A percentile compares a stretch with the other conserved stretches of the same genome.
These are phyloP conservation scores for Neohortaea acidophila DNA, from an alignment of 495 filamentous ascomycete genomes.

Conservation along the genomic window DNA sequence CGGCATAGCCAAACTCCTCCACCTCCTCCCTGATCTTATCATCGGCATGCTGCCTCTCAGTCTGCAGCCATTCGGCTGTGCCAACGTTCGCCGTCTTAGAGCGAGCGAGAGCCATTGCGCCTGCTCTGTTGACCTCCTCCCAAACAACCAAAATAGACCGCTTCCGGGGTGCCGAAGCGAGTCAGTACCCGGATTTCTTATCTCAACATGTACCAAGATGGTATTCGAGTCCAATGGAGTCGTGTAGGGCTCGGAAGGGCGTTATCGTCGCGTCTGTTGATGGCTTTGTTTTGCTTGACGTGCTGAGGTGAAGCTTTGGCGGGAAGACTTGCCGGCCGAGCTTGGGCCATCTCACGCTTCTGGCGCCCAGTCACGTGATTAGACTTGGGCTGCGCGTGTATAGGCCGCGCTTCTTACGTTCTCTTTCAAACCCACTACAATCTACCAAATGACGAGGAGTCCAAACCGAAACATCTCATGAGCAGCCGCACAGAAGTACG, in stretches of 20 bases:
- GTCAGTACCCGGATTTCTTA: neutral
- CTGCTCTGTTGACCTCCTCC: neutral
- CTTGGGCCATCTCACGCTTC: neutral
- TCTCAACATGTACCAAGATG: neutral
- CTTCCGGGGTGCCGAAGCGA: too few species aligned
- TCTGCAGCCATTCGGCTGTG: slow-evolving; percentile 50
- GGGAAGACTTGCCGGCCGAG: too few species aligned
- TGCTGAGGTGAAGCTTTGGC: neutral
- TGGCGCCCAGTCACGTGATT: neutral
- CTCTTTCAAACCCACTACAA: too few species aligned
- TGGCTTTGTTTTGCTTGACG: neutral
- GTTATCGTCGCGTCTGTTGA: slow-evolving; percentile 4
- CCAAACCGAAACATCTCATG: too few species aligned
- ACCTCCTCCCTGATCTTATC: slow-evolving; percentile 55
- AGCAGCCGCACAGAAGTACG: too few species aligned
- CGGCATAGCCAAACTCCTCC: slow-evolving; percentile 14
- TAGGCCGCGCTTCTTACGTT: too few species aligned
- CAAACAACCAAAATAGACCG: too few species aligned
- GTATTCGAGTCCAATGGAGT: neutral
- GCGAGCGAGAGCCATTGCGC: slow-evolving; percentile 21
- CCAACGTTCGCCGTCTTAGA: slow-evolving; percentile 38
- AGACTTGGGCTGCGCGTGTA: too few species aligned
- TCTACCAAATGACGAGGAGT: too few species aligned
- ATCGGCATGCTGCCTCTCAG: slow-evolving; percentile 49
- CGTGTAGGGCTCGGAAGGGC: neutral